Evolutionary conservation across 2,329 filamentous ascomycete species (phyloP).

Genomic region (Proliferodiscus dingleyae): DNA sequence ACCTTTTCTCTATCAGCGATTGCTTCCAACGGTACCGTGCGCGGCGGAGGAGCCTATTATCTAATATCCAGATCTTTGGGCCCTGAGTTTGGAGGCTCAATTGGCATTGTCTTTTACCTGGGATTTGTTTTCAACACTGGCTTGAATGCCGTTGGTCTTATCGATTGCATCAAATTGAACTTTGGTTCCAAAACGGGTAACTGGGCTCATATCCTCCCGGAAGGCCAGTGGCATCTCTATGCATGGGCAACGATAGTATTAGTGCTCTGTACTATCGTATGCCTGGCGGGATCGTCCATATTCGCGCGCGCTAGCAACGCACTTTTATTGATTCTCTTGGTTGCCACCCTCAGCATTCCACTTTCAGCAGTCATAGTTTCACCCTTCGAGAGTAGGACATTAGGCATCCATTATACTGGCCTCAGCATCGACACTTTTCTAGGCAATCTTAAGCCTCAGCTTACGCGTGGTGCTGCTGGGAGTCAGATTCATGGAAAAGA

Average conservation of each 20-base stretch:
- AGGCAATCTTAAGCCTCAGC: constrained; percentile 66
- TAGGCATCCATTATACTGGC: constrained; percentile 73
- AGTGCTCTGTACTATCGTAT: constrained; percentile 66
- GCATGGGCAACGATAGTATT: constrained; percentile 69
- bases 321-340: constrained; percentile 62
- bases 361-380: constrained; percentile 64
- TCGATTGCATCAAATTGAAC: constrained; percentile 77
- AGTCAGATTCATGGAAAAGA: constrained; percentile 58
- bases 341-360: constrained; percentile 77
- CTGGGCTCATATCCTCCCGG: constrained; percentile 56
- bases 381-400: constrained; percentile 59
- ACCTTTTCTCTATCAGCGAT: constrained; percentile 84
- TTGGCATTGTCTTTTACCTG: constrained; percentile 84
- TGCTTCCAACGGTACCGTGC: constrained; percentile 83
- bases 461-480: constrained; percentile 57
- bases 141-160: constrained; percentile 79
- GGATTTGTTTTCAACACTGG: constrained; percentile 84
- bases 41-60: constrained; percentile 84
- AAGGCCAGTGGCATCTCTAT: constrained; percentile 74
- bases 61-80: constrained; percentile 81
- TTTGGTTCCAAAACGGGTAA: constrained; percentile 55
- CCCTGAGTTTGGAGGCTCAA: constrained; percentile 84
- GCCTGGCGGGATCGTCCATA: constrained; percentile 72
- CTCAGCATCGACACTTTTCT: constrained; percentile 64
- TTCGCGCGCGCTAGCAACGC: constrained; percentile 79